Base-by-base conservation (phyloP, 805 yeast genomes). In the Komagataella mondaviorum region DNA sequence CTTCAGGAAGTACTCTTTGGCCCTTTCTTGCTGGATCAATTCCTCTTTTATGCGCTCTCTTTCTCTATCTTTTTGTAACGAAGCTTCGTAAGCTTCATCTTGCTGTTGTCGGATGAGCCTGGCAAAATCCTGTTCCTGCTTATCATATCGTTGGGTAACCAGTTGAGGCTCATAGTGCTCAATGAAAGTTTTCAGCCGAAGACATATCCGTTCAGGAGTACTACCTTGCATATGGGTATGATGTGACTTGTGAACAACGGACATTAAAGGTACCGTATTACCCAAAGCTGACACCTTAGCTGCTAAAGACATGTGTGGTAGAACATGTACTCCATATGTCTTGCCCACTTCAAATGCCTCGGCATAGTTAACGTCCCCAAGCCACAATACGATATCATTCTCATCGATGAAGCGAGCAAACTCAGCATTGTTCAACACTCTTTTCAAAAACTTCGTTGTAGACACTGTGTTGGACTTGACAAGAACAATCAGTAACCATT, bases 331-430 rank as follows among this genome's bases (percentile, higher is more conserved):
- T 44, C 69, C 71, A 54, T 83, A 70, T 44, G 75, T 69, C 55
- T 73, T 73, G 0, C 87, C 85, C 45, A 85, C 75, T 53, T 80
- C 80, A 68, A 77, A 80, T 3, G 85, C 77, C 61, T 85, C 91
- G 0, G 83, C 72, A 55, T 80, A 80, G 14, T 71, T 65, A 22
- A 78, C 80, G 55, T 81, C 79, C 0, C 87, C 86, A 45, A 84
- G 74, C 72, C 83, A 85, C 1, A 83, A 69, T 1, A 79, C 55
- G n/a, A 77, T 53, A 48, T 82, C 71, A 45, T 76, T 70, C 2
- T 66, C 65, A 46, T 63, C 62, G 48, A 71, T 55, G 47, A 65
- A 61, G 39, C 70, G 60, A 14, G 73, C 61, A 43, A 80, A 76
- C 30, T 63, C 59, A 1, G 65, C 72, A 56, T 75, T 76, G 49